A percentile compares a stretch with the other conserved stretches of the same genome.
Evolutionary conservation across 805 yeast species (phyloP).

Genomic region (Wickerhamomyces bovis): DNA sequence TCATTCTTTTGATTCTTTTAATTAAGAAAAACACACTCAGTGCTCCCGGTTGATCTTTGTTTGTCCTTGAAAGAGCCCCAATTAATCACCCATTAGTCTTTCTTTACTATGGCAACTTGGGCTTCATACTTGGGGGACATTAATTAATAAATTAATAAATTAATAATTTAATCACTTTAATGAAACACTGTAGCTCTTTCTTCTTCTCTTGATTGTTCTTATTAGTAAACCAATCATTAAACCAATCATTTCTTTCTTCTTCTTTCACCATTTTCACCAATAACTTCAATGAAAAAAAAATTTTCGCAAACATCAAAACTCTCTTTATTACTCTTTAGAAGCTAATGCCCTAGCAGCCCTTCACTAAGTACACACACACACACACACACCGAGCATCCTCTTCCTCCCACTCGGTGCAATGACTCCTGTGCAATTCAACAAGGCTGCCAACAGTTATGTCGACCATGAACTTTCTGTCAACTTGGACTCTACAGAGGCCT

Average conservation of each 20-base stretch:
- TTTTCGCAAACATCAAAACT: background rate
- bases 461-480: constrained; percentile 75
- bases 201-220: too few relatives aligned
- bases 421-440: constrained; percentile 31
- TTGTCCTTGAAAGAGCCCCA: background rate
- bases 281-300: background rate
- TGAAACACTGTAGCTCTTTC: too few relatives aligned
- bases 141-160: too few relatives aligned
- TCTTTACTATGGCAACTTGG: constrained; percentile 7
- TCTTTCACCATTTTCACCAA: background rate
- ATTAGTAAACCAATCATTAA: too few relatives aligned
- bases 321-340: background rate
- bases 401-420: constrained; percentile 19
- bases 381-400: constrained; percentile 9
- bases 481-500: constrained; percentile 85
- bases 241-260: constrained; percentile 1
- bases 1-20: too few relatives aligned
- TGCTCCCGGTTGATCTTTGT: background rate
- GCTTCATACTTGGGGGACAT: constrained; percentile 19
- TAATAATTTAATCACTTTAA: background rate
- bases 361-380: background rate
- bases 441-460: constrained; percentile 44
- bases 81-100: constrained; percentile 16
- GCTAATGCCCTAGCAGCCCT: background rate
- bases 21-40: too few relatives aligned